phyloP scores from a whole-genome alignment of 768 basidiomycete genomes.

The Lactifluus volemus region DNA sequence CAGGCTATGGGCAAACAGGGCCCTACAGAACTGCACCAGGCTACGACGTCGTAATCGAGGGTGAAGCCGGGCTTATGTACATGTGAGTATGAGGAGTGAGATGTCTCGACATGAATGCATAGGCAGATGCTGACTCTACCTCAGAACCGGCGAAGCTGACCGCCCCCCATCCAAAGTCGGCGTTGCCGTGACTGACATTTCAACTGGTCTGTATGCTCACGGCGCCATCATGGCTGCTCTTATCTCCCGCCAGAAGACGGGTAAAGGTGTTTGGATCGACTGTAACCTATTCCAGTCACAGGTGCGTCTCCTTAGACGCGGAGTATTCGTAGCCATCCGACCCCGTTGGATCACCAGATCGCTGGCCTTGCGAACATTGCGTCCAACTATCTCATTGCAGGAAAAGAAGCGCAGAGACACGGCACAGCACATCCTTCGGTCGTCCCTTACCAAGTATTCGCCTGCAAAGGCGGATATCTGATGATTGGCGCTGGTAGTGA shows the following conservation, averaged over 20 bases:
- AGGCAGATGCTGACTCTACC: slow-evolving; percentile 13
- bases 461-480: slow-evolving; percentile 77
- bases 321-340: neutral
- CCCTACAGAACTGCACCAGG: slow-evolving; percentile 79
- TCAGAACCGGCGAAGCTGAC: slow-evolving; percentile 80
- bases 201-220: slow-evolving; percentile 84
- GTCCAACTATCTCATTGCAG: slow-evolving; percentile 85
- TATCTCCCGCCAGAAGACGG: slow-evolving; percentile 72
- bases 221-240: slow-evolving; percentile 90
- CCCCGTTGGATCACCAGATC: slow-evolving; percentile 46
- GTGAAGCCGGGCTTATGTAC: slow-evolving; percentile 90
- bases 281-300: slow-evolving; percentile 90
- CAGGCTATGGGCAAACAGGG: slow-evolving; percentile 83
- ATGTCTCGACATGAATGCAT: neutral
- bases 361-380: slow-evolving; percentile 90
- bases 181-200: slow-evolving; percentile 85
- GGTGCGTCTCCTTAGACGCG: slow-evolving; percentile 32
- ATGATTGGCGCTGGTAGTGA: slow-evolving; percentile 95
- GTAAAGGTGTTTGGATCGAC: slow-evolving; percentile 85
- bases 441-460: slow-evolving; percentile 88
- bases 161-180: slow-evolving; percentile 91
- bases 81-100: slow-evolving; percentile 47
- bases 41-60: slow-evolving; percentile 61
- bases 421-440: slow-evolving; percentile 95
- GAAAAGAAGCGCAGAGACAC: slow-evolving; percentile 71